phyloP scores from a whole-genome alignment of 2,329 filamentous ascomycete genomes.

The Chlorencoelia australis region DNA sequence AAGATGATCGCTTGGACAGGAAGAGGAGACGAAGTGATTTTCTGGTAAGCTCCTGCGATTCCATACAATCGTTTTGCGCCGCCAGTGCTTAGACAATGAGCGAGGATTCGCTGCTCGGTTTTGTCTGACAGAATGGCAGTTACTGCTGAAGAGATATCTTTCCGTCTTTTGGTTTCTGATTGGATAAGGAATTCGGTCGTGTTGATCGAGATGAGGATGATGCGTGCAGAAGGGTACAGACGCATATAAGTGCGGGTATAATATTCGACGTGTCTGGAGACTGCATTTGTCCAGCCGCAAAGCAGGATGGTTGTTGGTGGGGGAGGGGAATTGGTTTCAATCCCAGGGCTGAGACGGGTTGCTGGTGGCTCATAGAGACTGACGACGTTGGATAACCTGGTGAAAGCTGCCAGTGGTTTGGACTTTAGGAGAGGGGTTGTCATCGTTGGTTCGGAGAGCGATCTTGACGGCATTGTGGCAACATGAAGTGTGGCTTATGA shows the following conservation, averaged over 20 bases:
- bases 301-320: constrained; percentile 35
- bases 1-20: constrained; percentile 11
- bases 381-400: constrained; percentile 14
- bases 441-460: no score
- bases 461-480: no score
- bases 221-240: constrained; percentile 40
- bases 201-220: constrained; percentile 40
- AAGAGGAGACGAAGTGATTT: constrained; percentile 11
- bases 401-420: constrained; percentile 20
- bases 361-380: constrained; percentile 14
- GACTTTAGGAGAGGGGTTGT: no score
- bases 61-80: constrained; percentile 32
- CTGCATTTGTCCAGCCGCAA: constrained; percentile 48
- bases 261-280: constrained; percentile 44
- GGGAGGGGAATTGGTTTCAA: constrained; percentile 1
- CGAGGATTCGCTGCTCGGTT: constrained; percentile 31
- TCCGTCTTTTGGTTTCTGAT: constrained; percentile 13
- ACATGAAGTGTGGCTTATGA: no score
- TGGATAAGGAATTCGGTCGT: constrained; percentile 37
- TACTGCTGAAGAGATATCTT: constrained; percentile 26
- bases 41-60: constrained; percentile 11
- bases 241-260: constrained; percentile 42
- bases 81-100: constrained; percentile 49
- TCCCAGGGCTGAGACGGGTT: background rate
- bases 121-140: constrained; percentile 12